phyloP scores from a whole-genome alignment of 2,329 filamentous ascomycete species.

The Meredithiella fracta region DNA sequence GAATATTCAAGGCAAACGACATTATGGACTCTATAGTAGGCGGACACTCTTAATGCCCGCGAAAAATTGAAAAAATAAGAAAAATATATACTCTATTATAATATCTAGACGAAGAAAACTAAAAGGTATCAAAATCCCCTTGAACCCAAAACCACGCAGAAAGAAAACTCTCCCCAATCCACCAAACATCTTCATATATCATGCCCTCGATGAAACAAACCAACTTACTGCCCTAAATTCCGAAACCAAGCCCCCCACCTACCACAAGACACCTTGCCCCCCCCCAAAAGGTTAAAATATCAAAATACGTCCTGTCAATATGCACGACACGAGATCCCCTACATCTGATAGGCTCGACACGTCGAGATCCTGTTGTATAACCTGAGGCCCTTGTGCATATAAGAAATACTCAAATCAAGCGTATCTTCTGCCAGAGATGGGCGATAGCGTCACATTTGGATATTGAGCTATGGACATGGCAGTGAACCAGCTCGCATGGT shows the following conservation, averaged over 20 bases:
- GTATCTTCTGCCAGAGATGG: background rate
- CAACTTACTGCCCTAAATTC: too few species aligned
- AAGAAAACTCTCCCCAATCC: background rate
- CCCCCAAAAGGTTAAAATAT: too few species aligned
- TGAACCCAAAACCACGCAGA: background rate
- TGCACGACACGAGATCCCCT: background rate
- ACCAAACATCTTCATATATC: background rate
- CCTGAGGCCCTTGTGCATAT: background rate
- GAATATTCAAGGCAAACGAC: too few species aligned
- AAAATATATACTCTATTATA: too few species aligned
- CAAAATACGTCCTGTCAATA: background rate
- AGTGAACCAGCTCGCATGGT: background rate
- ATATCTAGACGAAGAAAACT: background rate
- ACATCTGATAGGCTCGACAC: background rate
- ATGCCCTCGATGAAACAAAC: too few species aligned
- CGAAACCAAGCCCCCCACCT: too few species aligned
- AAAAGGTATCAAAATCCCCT: background rate
- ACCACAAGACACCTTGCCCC: too few species aligned
- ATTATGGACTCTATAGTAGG: too few species aligned
- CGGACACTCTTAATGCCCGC: too few species aligned
- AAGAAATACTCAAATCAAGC: background rate
- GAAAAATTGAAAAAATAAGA: too few species aligned
- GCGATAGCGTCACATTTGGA: background rate
- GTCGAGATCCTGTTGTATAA: background rate
- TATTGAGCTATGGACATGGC: background rate